Evolutionary conservation across 306 rosid genomes (phyloP), one percentile per base, ranked within the genome.

Genomic region (Trifolium repens): DNA sequence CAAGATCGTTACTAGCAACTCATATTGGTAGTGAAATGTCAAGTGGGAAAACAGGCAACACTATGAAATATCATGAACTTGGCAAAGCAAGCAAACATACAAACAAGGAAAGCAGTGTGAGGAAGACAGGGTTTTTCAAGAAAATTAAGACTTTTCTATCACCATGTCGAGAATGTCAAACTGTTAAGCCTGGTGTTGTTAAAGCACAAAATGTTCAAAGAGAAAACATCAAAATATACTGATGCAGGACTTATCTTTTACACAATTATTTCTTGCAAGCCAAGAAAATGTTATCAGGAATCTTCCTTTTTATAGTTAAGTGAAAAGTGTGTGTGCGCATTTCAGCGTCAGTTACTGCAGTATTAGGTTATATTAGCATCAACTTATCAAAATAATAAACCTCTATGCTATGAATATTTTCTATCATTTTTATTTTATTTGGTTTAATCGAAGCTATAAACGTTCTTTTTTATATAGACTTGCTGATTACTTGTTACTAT

Each of bases 81-180:
- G 70, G 74, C 74, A 37, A 65, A 61, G 68, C 46, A 72, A 67
- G 67, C 71, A 72, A 69, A 40, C 83, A 82, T 62, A 47, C 62
- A 15, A 76, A 73, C 54, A 79, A 78, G 74, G 49, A 79, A 77
- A 53, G 75, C 32, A 43, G 72, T 3, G 60, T 3, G 66, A 26
- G 42, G 60, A 82, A 79, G 54, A 65, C 69, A 59, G 35, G 77
- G 62, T 80, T 85, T 69, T 82, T 85, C 74, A 60, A 57, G 85
- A 89, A 80, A 82, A 11, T 88, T 17, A 78, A 50, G 76, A 80
- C 71, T 71, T 74, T 86, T 74, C 57, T 84, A 59, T 86, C 78
- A 66, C 96, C 91, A 46, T 89, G 96, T 74, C 78, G 59, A 70
- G 84, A 82, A 69, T 86, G 88, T 74, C 54, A 5, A 63, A 81